Conservation (phyloP, 2,329 filamentous ascomycete species). For the Fusarium gaditjirri region DNA sequence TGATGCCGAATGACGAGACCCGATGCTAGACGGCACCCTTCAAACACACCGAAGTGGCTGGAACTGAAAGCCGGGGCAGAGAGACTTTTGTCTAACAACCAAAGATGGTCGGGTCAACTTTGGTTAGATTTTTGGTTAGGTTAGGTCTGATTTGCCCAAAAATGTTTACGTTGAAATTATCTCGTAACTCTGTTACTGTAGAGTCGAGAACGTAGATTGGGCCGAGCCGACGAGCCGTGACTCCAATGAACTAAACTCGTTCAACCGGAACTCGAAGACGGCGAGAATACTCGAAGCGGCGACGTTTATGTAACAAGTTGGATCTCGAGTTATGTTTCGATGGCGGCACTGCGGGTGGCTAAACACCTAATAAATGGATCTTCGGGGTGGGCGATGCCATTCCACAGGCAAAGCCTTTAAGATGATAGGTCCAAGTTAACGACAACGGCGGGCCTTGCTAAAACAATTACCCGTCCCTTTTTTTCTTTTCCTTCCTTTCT, state of each 20-base stretch:
- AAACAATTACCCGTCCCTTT: constrained; percentile 18
- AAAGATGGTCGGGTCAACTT: neutral
- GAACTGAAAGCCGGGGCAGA: constrained; percentile 10
- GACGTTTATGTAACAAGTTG: constrained; percentile 35
- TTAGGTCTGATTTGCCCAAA: neutral
- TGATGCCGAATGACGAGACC: constrained; percentile 35
- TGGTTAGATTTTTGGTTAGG: neutral
- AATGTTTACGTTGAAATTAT: constrained; percentile 7
- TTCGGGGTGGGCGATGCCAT: constrained; percentile 39
- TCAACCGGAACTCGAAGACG: constrained; percentile 15
- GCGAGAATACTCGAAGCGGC: constrained; percentile 26
- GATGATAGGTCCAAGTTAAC: constrained; percentile 20
- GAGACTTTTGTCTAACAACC: constrained; percentile 12
- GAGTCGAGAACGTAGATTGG: constrained; percentile 2
- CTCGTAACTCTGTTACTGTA: neutral
- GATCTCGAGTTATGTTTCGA: constrained; percentile 3
- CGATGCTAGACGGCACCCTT: constrained; percentile 27
- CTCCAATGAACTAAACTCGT: neutral
- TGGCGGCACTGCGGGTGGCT: constrained; percentile 33
- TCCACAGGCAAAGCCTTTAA: constrained; percentile 25
- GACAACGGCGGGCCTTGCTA: constrained; percentile 24
- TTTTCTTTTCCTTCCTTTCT: neutral
- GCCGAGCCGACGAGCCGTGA: constrained; percentile 16
- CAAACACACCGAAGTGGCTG: constrained; percentile 17
- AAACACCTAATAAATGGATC: constrained; percentile 19